Evolutionary conservation across 2,329 filamentous ascomycete species (phyloP).

Genomic region (Fusarium buxicola): DNA sequence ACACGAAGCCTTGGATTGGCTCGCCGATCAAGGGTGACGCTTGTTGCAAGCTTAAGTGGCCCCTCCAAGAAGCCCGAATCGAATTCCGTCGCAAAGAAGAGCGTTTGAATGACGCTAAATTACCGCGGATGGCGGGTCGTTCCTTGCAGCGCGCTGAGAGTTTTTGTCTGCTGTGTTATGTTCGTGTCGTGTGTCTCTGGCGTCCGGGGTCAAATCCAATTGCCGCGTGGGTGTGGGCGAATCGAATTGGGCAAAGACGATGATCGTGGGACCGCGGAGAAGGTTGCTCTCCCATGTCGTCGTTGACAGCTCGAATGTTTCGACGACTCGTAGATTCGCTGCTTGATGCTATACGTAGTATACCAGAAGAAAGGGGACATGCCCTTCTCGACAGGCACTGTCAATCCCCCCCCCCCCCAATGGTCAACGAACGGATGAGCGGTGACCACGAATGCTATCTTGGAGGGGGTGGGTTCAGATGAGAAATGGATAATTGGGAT

Average conservation of each 20-base stretch:
- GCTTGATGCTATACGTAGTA: conserved; percentile 10
- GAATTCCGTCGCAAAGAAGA: conserved; percentile 17
- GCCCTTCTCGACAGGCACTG: neutral
- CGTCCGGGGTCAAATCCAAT: conserved; percentile 13
- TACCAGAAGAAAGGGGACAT: conserved; percentile 5
- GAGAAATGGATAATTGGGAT: too few relatives aligned
- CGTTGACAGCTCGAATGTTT: conserved; percentile 9
- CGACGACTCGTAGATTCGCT: conserved; percentile 1
- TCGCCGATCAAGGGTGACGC: conserved; percentile 35
- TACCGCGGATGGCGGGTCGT: conserved; percentile 40
- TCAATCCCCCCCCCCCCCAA: too few relatives aligned
- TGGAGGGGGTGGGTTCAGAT: too few relatives aligned
- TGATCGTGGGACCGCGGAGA: conserved; percentile 41
- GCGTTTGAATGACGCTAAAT: conserved; percentile 31
- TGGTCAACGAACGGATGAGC: conserved; percentile 22
- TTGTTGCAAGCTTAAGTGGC: conserved; percentile 33
- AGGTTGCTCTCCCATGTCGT: conserved; percentile 19
- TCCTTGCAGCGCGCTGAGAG: conserved; percentile 41
- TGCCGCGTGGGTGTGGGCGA: conserved; percentile 33
- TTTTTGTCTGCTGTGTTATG: conserved; percentile 25
- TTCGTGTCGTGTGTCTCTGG: conserved; percentile 22
- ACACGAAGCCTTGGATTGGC: conserved; percentile 45
- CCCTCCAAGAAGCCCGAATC: conserved; percentile 24
- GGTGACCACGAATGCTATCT: conserved; percentile 33
- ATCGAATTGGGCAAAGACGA: conserved; percentile 34